phyloP scores from a whole-genome alignment of 1,284 basidiomycete species.

The Malassezia restricta region DNA sequence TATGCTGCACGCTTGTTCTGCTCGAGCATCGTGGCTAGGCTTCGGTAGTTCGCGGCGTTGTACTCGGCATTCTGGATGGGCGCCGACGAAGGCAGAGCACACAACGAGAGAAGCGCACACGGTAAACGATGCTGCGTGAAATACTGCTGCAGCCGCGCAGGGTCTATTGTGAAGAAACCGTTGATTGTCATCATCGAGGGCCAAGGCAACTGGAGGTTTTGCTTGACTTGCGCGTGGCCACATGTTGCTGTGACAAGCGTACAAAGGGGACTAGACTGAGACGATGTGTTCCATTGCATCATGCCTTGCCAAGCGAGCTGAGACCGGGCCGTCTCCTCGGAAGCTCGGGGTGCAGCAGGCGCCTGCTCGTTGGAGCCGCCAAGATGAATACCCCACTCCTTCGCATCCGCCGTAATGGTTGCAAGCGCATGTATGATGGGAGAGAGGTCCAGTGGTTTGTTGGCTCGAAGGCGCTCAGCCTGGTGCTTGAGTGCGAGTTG shows the following conservation, averaged over 20 bases:
- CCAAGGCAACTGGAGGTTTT: constrained; percentile 9
- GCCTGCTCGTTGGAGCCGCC: constrained; percentile 21
- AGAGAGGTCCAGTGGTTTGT: constrained; percentile 23
- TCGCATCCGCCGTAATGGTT: constrained; percentile 34
- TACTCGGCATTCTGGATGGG: constrained; percentile 16
- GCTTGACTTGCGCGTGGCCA: constrained; percentile 14
- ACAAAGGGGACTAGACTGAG: constrained; percentile 20
- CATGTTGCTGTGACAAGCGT: constrained; percentile 23
- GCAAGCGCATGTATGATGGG: constrained; percentile 26
- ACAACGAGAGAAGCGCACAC: constrained; percentile 2
- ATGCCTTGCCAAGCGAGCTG: constrained; percentile 31
- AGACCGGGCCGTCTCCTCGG: constrained; percentile 12
- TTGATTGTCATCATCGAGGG: constrained; percentile 10
- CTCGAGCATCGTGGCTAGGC: constrained; percentile 24
- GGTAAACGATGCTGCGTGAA: constrained; percentile 4
- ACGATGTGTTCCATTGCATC: constrained; percentile 25
- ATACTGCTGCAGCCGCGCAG: constrained; percentile 2
- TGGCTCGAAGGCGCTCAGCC: constrained; percentile 19
- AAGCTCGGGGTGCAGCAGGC: background rate
- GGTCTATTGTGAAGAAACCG: background rate
- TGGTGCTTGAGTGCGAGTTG: constrained; percentile 26
- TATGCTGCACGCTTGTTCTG: constrained; percentile 31
- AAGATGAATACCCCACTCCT: constrained; percentile 26
- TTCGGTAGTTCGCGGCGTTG: constrained; percentile 30
- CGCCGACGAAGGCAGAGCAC: background rate